These are phyloP conservation scores for Leishmania turanica DNA, from an alignment of 208 protist species.

Conservation along the genomic window DNA sequence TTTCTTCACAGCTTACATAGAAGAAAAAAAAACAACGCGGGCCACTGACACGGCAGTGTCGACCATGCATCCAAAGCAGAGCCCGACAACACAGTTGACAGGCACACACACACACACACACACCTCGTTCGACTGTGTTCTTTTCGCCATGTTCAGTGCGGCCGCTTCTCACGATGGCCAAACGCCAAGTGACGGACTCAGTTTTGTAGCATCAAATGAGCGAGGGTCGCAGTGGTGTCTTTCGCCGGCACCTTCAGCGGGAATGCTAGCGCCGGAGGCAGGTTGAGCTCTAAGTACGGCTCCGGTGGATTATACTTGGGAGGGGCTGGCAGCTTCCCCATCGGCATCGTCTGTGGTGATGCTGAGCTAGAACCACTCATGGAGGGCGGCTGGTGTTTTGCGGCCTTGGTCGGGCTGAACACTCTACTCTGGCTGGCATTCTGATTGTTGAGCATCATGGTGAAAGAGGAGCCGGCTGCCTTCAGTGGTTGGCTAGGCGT, in stretches of 20 bases:
- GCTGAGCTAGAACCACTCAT: conserved; percentile 24
- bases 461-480: conserved; percentile 35
- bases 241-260: conserved; percentile 51
- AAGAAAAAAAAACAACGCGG: background rate
- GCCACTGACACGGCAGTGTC: background rate
- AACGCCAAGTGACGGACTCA: conserved; percentile 11
- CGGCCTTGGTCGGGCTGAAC: conserved; percentile 26
- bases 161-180: background rate
- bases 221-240: conserved; percentile 51
- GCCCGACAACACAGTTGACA: background rate
- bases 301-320: conserved; percentile 86
- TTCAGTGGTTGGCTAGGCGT: conserved; percentile 23
- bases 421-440: conserved; percentile 18
- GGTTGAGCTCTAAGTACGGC: conserved; percentile 84
- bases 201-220: conserved; percentile 61
- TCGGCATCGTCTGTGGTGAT: conserved; percentile 27
- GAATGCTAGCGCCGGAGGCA: conserved; percentile 86
- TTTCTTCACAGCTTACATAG: conserved; percentile 6
- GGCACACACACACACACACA: background rate
- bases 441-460: conserved; percentile 39
- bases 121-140: background rate
- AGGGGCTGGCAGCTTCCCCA: conserved; percentile 44
- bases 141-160: background rate
- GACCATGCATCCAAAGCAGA: background rate
- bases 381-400: conserved; percentile 33